These are phyloP conservation scores for Vigna radiata DNA, from an alignment of 306 rosid species.

Conservation along the genomic window DNA sequence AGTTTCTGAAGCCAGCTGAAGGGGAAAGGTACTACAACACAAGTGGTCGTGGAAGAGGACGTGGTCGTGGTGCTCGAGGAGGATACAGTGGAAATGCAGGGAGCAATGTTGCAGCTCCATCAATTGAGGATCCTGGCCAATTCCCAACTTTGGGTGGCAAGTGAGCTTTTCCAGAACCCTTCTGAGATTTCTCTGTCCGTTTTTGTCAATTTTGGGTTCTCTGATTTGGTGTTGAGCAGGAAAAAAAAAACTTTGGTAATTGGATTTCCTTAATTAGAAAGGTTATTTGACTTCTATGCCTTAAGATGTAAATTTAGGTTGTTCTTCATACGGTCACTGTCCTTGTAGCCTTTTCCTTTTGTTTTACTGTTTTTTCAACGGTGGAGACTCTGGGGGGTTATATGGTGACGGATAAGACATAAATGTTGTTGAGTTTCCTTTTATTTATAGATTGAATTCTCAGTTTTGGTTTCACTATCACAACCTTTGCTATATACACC, in stretches of 20 bases:
- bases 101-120: conserved; percentile 67
- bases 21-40: conserved; percentile 73
- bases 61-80: conserved; percentile 74
- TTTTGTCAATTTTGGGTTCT: conserved; percentile 61
- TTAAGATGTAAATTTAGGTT: conserved; percentile 64
- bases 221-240: conserved; percentile 54
- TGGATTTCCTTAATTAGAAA: conserved; percentile 58
- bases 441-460: conserved; percentile 42
- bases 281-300: conserved; percentile 40
- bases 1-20: conserved; percentile 92
- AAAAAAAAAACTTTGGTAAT: conserved; percentile 53
- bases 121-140: conserved; percentile 86
- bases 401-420: conserved; percentile 52
- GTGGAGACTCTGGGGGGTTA: conserved; percentile 55
- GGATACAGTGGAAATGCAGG: conserved; percentile 55
- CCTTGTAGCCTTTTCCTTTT: conserved; percentile 39
- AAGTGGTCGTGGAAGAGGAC: conserved; percentile 84
- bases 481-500: too few relatives aligned
- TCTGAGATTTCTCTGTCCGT: conserved; percentile 36
- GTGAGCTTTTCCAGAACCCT: conserved; percentile 64
- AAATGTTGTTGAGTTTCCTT: conserved; percentile 52
- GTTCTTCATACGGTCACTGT: conserved; percentile 42
- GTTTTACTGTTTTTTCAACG: conserved; percentile 34
- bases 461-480: conserved; percentile 27
- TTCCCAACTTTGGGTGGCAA: conserved; percentile 96